Conservation (phyloP, 768 basidiomycete species). For the Agaricus subrufescens region DNA sequence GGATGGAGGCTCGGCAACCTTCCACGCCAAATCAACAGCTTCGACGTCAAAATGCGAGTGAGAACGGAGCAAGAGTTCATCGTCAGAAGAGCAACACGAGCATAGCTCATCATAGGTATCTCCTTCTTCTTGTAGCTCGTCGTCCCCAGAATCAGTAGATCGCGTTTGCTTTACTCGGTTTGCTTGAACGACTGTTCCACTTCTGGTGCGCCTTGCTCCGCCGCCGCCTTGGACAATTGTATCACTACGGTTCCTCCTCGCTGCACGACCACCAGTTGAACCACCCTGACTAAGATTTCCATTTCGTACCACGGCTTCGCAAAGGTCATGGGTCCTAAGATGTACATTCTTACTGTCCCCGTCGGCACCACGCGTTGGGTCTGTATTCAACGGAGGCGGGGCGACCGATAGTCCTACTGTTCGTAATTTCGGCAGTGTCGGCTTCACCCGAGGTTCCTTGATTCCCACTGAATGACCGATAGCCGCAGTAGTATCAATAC, state of each 20-base stretch:
- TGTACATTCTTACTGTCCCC: no score
- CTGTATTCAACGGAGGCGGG: background rate
- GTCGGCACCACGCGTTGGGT: no score
- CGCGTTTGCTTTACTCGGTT: background rate
- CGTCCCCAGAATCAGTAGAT: background rate
- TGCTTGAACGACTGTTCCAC: constrained; percentile 25
- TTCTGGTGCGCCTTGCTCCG: constrained; percentile 21
- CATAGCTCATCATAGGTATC: constrained; percentile 1
- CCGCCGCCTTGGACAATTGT: constrained; percentile 32
- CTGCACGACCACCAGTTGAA: background rate
- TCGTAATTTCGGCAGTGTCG: background rate
- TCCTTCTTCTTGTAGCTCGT: background rate
- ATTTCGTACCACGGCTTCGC: constrained; percentile 24
- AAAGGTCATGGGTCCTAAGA: background rate
- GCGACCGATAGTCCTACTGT: background rate
- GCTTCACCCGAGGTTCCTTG: background rate
- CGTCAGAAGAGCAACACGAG: constrained; percentile 10
- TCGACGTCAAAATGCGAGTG: constrained; percentile 7
- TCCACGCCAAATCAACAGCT: background rate
- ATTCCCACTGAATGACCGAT: background rate
- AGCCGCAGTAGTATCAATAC: background rate
- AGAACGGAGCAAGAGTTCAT: constrained; percentile 9
- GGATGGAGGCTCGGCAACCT: constrained; percentile 5
- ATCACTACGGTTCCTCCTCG: constrained; percentile 42
- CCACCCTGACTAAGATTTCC: constrained; percentile 32